These are phyloP conservation scores for Thamnidium elegans DNA, from an alignment of 192 early-diverging fungal species.

Conservation along the genomic window DNA sequence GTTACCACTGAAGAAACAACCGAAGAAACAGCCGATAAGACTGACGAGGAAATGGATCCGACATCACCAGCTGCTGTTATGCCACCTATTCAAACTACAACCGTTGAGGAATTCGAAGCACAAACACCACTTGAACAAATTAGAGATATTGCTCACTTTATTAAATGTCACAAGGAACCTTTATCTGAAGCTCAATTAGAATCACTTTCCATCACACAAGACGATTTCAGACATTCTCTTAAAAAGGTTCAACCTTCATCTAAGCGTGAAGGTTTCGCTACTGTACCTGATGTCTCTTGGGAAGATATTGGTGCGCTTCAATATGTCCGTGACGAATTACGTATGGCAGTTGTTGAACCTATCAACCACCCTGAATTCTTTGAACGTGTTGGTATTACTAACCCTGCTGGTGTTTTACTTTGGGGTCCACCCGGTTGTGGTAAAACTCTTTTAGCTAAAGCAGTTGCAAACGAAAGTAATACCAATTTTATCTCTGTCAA, in stretches of 20 bases:
- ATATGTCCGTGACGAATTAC: conserved; percentile 85
- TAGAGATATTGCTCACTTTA: conserved; percentile 69
- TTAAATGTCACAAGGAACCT: conserved; percentile 66
- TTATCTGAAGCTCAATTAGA: conserved; percentile 80
- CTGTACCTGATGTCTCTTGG: conserved; percentile 95
- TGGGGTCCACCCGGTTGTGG: conserved; percentile 99
- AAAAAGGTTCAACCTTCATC: conserved; percentile 93
- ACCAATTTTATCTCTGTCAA: conserved; percentile 99
- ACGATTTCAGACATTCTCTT: conserved; percentile 84
- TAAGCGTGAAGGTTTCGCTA: conserved; percentile 98
- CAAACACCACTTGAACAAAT: conserved; percentile 47
- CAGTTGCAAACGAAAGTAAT: conserved; percentile 95
- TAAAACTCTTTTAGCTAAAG: conserved; percentile 96
- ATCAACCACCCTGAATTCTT: conserved; percentile 90
- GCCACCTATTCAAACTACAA: conserved; percentile 28
- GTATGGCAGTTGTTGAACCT: conserved; percentile 95
- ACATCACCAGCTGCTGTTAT: conserved; percentile 6
- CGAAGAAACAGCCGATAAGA: not conserved
- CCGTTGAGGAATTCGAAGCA: conserved; percentile 32
- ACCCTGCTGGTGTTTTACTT: conserved; percentile 89
- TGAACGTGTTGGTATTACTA: conserved; percentile 82
- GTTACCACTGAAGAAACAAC: conserved; percentile 3
- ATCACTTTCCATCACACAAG: conserved; percentile 74
- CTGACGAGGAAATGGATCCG: conserved; percentile 3
- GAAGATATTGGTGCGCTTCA: conserved; percentile 91